Conservation (phyloP, 1,284 basidiomycete genomes). For the Austroboletus novae-zelandiae region DNA sequence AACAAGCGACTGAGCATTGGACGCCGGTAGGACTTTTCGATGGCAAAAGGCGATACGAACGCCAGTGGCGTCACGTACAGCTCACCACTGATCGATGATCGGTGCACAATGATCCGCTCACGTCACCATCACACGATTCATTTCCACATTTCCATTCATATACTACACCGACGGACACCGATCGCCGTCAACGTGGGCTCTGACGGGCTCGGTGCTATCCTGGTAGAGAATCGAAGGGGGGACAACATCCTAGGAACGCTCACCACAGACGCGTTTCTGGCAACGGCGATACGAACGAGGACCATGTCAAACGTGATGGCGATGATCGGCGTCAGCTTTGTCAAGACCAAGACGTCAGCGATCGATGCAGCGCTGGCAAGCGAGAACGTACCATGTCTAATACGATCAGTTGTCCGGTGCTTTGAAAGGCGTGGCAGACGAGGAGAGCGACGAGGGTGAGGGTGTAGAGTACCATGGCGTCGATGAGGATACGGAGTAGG, state of each 20-base stretch:
- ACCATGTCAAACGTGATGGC: conserved; percentile 23
- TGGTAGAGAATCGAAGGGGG: conserved; percentile 16
- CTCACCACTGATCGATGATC: not conserved
- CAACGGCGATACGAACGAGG: conserved; percentile 19
- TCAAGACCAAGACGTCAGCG: not conserved
- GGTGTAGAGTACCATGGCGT: conserved; percentile 18
- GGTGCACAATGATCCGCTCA: not conserved
- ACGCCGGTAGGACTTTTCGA: no score
- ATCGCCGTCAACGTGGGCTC: conserved; percentile 1
- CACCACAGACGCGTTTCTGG: conserved; percentile 3
- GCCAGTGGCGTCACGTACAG: no score
- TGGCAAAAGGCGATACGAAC: not conserved
- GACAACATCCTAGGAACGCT: conserved; percentile 6
- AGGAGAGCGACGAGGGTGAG: conserved; percentile 17
- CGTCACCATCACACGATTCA: not conserved
- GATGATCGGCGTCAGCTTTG: conserved; percentile 20
- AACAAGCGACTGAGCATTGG: no score
- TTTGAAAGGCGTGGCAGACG: conserved; percentile 12
- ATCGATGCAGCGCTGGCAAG: not conserved
- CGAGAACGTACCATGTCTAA: conserved; percentile 24
- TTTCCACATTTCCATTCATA: conserved; percentile 2
- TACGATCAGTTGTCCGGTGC: conserved; percentile 11
- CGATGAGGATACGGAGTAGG: conserved; percentile 22
- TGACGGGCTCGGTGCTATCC: conserved; percentile 3
- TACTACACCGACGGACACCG: conserved; percentile 14